A percentile compares a stretch with the other conserved stretches of the same genome.
Evolutionary conservation across 257 asterid genomes (phyloP).

Genomic region (Plectranthus barbatus): DNA sequence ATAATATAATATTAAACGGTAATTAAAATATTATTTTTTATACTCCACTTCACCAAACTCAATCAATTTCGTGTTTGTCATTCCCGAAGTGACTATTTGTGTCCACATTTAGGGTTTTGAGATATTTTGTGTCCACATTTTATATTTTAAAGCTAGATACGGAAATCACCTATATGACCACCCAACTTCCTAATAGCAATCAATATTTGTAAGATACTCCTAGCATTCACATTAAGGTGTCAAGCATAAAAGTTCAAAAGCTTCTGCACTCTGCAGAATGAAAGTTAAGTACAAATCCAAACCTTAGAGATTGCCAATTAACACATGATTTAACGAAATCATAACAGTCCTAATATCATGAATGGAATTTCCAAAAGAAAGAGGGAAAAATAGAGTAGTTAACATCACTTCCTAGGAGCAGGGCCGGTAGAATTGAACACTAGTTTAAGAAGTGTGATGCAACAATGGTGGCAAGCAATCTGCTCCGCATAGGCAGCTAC

Average conservation of each 20-base stretch:
- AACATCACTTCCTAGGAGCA: neutral
- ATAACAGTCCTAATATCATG: neutral
- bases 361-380: neutral
- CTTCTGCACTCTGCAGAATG: constrained; percentile 4
- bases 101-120: no score
- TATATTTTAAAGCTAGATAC: no score
- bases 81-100: no score
- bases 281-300: constrained; percentile 1
- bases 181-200: constrained; percentile 30
- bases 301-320: no score
- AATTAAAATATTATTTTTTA: no score
- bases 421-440: neutral
- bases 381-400: neutral
- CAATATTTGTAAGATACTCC: constrained; percentile 19
- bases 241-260: constrained; percentile 29
- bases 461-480: neutral
- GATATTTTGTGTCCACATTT: no score
- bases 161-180: no score
- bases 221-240: constrained; percentile 3
- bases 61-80: no score
- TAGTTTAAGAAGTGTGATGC: neutral
- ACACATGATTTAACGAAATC: neutral
- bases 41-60: no score
- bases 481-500: neutral
- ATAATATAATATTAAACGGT: no score